Conservation (phyloP, 169 alveolate species). For the Prorocentrum cordatum region DNA sequence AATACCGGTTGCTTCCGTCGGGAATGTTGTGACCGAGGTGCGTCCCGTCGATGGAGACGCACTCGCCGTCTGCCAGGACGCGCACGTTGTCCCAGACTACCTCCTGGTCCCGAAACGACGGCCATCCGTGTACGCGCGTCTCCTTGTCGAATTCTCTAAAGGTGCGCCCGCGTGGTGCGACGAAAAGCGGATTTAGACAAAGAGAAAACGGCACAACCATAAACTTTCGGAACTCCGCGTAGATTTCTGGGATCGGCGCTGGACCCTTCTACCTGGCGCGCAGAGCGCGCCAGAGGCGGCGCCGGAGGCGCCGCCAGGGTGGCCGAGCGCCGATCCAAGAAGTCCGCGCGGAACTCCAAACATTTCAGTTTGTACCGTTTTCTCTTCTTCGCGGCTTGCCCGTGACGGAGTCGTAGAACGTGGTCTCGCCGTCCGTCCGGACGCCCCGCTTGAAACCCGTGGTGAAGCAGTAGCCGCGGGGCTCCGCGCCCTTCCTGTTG, state of each 20-base stretch:
- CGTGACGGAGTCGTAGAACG: constrained; percentile 46
- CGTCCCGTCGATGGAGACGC: constrained; percentile 35
- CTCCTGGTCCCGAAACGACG: constrained; percentile 41
- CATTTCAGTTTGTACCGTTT: no score
- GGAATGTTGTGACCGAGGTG: constrained; percentile 63
- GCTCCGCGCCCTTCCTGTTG: constrained; percentile 29
- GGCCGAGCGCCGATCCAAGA: not conserved
- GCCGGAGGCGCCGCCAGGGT: not conserved
- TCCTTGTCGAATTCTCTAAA: not conserved
- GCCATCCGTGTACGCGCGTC: constrained; percentile 30
- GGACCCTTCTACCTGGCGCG: not conserved
- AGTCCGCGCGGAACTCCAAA: constrained; percentile 16
- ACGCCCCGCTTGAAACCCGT: not conserved
- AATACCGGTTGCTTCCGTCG: constrained; percentile 19
- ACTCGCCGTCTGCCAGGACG: constrained; percentile 36
- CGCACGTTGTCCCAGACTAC: constrained; percentile 40
- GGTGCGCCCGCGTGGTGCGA: not conserved
- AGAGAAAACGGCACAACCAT: not conserved
- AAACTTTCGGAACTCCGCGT: not conserved
- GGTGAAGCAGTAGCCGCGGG: constrained; percentile 24
- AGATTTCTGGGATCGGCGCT: not conserved
- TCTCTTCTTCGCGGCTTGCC: constrained; percentile 28
- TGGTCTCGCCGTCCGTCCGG: not conserved
- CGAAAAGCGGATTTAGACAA: no score
- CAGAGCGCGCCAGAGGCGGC: not conserved